Evolutionary conservation across 768 basidiomycete genomes (phyloP).

Genomic region (Cystofilobasidium capitatum): DNA sequence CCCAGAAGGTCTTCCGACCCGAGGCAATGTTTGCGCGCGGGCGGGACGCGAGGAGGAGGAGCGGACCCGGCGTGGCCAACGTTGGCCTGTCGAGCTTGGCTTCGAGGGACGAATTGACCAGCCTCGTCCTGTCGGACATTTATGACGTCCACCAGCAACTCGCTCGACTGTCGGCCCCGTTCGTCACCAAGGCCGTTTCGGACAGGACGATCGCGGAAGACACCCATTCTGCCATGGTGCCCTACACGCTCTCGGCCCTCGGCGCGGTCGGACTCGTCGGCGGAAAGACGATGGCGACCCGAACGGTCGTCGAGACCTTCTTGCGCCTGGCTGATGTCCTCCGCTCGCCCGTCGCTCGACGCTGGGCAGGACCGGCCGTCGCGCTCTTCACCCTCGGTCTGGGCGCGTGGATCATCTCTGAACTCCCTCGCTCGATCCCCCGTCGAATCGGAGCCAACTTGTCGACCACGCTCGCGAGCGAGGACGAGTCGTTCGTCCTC

Average conservation of each 20-base stretch:
- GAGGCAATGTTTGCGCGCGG: constrained; percentile 82
- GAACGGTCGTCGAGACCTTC: constrained; percentile 66
- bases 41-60: constrained; percentile 41
- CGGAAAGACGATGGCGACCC: constrained; percentile 65
- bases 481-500: constrained; percentile 49
- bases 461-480: constrained; percentile 45
- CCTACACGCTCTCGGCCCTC: constrained; percentile 47
- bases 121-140: constrained; percentile 71
- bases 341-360: constrained; percentile 59
- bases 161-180: constrained; percentile 42
- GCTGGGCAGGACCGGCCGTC: constrained; percentile 77
- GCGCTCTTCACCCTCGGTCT: constrained; percentile 66
- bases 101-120: constrained; percentile 63
- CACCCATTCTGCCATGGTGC: constrained; percentile 48
- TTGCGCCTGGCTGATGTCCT: constrained; percentile 67
- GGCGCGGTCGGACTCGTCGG: constrained; percentile 72
- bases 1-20: constrained; percentile 80
- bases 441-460: constrained; percentile 80
- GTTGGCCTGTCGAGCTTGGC: constrained; percentile 69
- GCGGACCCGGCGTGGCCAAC: constrained; percentile 51
- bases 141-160: constrained; percentile 78
- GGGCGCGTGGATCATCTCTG: constrained; percentile 69
- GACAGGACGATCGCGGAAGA: constrained; percentile 41
- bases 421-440: constrained; percentile 80
- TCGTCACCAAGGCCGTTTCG: not conserved